phyloP scores from a whole-genome alignment of 768 basidiomycete genomes.

The Tricholoma terreum region DNA sequence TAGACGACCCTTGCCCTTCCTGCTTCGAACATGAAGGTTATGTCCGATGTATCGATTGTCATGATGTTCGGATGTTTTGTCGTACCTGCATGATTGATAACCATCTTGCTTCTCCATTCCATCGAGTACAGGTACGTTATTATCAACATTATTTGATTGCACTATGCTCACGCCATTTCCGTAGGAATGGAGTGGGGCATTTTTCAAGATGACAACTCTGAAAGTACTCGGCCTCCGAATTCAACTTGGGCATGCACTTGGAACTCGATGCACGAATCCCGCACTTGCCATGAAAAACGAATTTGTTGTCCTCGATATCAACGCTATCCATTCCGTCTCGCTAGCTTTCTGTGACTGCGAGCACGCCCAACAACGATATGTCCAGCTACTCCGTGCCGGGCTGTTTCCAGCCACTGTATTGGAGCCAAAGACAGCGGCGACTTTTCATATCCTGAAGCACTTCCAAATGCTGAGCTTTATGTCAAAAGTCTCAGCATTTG shows the following conservation, averaged over 20 bases:
- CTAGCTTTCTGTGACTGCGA: slow-evolving; percentile 1
- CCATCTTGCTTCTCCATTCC: not conserved
- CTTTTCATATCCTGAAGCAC: slow-evolving; percentile 5
- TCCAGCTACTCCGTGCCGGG: slow-evolving; percentile 8
- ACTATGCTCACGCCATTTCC: not conserved
- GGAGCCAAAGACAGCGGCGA: slow-evolving; percentile 10
- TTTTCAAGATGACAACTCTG: not conserved
- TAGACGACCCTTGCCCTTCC: not conserved
- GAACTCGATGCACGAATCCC: not conserved
- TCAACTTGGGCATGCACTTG: not conserved
- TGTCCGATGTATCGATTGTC: not conserved
- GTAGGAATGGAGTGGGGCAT: slow-evolving; percentile 1
- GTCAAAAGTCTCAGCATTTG: slow-evolving; percentile 11
- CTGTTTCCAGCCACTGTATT: slow-evolving; percentile 10
- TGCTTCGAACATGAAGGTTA: not conserved
- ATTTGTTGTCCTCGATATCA: not conserved
- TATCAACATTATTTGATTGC: not conserved
- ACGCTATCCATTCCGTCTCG: not conserved
- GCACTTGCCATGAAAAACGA: not conserved
- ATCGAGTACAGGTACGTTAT: not conserved
- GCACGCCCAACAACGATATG: not conserved
- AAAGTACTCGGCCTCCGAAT: not conserved
- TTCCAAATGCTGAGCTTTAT: slow-evolving; percentile 13
- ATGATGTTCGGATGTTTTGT: not conserved
- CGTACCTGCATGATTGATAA: not conserved